Evolutionary conservation across 164 flowering plant species (phyloP).

Genomic region (Nelumbo lutea): DNA sequence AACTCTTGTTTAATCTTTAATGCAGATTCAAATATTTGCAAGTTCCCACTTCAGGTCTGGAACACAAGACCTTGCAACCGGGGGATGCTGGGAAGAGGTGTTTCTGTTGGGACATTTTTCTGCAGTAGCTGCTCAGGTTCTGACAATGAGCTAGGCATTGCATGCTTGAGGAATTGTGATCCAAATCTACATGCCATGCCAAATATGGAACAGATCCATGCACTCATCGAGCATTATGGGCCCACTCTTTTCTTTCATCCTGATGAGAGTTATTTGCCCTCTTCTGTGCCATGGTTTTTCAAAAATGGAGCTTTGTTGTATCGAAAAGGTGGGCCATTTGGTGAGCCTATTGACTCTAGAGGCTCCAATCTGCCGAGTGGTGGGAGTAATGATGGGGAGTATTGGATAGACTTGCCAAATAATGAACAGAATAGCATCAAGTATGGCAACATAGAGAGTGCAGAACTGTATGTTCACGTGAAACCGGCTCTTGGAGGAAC

Average conservation of each 20-base stretch:
- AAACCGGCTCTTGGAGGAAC: conserved; percentile 70
- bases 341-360: conserved; percentile 25
- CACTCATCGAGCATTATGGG: conserved; percentile 76
- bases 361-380: conserved; percentile 60
- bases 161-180: conserved; percentile 68
- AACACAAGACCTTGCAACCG: conserved; percentile 58
- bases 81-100: conserved; percentile 63
- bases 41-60: conserved; percentile 52
- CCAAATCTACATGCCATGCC: conserved; percentile 64
- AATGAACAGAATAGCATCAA: conserved; percentile 32
- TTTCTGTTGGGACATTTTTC: conserved; percentile 72
- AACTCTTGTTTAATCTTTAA: conserved; percentile 31
- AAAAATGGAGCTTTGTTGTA: conserved; percentile 61
- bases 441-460: conserved; percentile 51
- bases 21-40: conserved; percentile 16
- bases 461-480: conserved; percentile 58
- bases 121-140: conserved; percentile 36
- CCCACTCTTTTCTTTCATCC: conserved; percentile 90
- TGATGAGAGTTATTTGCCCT: conserved; percentile 67
- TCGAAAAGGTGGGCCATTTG: conserved; percentile 23
- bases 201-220: conserved; percentile 64
- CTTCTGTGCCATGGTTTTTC: conserved; percentile 89
- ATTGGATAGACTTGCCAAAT: conserved; percentile 62
- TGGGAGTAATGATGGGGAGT: conserved; percentile 49
- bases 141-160: conserved; percentile 35